Percentiles rank a stretch among this genome's conserved stretches.
Conservation (phyloP, 78 protist species). For the Emiliania huxleyi region DNA sequence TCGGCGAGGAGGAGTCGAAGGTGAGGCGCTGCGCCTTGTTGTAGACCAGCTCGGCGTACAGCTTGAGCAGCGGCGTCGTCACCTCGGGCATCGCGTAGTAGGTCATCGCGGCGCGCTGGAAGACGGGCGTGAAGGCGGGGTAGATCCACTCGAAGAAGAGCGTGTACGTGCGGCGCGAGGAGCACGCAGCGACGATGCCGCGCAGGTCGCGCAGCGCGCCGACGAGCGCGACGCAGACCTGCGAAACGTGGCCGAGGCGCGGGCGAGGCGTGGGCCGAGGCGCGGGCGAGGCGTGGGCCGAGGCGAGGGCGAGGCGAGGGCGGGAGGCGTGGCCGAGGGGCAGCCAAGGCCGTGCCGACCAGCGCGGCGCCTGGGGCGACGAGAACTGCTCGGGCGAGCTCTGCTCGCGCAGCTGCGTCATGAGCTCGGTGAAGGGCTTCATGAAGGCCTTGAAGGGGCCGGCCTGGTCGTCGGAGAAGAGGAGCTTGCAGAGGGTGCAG, state of each 20-base stretch:
- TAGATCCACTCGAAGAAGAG: slow-evolving; percentile 14
- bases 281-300: no score
- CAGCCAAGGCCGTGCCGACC: no score
- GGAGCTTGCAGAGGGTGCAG: background rate
- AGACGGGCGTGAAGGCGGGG: slow-evolving; percentile 13
- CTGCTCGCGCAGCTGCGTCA: background rate
- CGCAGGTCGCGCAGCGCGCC: slow-evolving; percentile 32
- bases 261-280: no score
- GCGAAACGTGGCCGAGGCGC: no score
- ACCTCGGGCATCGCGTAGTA: background rate
- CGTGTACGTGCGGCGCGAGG: background rate
- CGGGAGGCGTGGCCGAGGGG: no score
- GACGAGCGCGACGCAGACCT: background rate
- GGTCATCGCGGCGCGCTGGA: background rate
- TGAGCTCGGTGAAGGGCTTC: background rate
- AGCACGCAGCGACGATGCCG: slow-evolving; percentile 16
- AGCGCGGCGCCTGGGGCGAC: no score
- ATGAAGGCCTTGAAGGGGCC: background rate
- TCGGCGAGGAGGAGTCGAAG: slow-evolving; percentile 23
- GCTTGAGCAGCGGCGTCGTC: slow-evolving; percentile 38
- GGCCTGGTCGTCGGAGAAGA: background rate
- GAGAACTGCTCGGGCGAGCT: background rate
- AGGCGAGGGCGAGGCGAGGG: no score
- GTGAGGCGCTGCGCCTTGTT: slow-evolving; percentile 40
- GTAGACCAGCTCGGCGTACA: slow-evolving; percentile 21